Conservation (phyloP, 1,139 yeast species). For the Diutina neorugosa region DNA sequence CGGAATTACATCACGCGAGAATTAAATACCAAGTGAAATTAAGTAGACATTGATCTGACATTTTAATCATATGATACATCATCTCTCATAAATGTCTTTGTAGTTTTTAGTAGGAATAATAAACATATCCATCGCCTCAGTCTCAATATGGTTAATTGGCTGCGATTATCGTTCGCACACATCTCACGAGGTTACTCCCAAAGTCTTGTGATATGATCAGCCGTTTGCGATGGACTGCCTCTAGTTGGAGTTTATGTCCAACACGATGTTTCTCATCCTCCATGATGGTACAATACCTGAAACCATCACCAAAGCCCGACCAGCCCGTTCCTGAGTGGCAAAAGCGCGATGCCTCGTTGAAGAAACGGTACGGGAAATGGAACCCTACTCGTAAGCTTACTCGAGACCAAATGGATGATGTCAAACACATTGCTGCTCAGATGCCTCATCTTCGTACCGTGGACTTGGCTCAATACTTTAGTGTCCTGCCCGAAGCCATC, state of each 20-base stretch:
- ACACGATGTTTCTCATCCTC: not conserved
- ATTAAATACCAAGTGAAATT: no score
- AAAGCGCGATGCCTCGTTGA: conserved; percentile 49
- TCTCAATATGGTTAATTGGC: not conserved
- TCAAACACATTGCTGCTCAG: conserved; percentile 41
- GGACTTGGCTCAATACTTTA: conserved; percentile 53
- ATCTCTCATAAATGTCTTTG: no score
- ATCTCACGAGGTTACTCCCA: not conserved
- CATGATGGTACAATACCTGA: not conserved
- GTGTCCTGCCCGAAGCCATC: conserved; percentile 73
- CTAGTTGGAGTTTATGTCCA: not conserved
- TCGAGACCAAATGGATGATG: conserved; percentile 57
- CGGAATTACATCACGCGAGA: no score
- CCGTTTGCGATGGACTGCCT: not conserved
- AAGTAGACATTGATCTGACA: no score
- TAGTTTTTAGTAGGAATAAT: no score
- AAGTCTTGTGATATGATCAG: not conserved
- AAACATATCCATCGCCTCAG: not conserved
- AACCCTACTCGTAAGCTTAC: conserved; percentile 58
- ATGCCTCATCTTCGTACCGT: conserved; percentile 50
- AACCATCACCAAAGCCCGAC: not conserved
- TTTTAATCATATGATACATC: no score
- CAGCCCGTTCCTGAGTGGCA: conserved; percentile 38
- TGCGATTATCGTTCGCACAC: not conserved
- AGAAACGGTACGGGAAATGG: conserved; percentile 57